These are phyloP conservation scores for Striga hermonthica DNA, from an alignment of 305 asterid genomes.

Conservation along the genomic window DNA sequence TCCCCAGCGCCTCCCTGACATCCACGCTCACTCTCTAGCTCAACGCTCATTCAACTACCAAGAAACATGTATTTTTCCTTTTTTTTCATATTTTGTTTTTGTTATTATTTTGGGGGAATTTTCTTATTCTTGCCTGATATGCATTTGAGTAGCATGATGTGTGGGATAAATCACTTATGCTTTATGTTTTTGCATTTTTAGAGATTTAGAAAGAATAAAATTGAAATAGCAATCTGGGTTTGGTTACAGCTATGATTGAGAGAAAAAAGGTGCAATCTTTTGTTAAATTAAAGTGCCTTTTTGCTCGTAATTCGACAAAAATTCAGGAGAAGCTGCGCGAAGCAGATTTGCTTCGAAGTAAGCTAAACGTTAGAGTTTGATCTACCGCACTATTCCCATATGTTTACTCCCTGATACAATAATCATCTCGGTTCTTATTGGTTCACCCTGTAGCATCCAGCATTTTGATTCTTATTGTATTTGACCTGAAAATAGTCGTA, in stretches of 20 bases:
- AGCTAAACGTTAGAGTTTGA: slow-evolving; percentile 42
- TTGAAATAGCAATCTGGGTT: too few relatives aligned
- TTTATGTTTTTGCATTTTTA: not conserved
- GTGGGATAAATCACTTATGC: not conserved
- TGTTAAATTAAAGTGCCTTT: slow-evolving; percentile 19
- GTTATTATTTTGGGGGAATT: not conserved
- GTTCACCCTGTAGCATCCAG: too few relatives aligned
- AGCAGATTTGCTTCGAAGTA: slow-evolving; percentile 58
- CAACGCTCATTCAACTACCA: slow-evolving; percentile 88
- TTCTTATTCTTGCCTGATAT: not conserved
- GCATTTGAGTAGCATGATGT: not conserved
- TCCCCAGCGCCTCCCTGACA: slow-evolving; percentile 85
- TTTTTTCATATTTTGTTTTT: not conserved
- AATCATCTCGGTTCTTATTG: slow-evolving; percentile 3
- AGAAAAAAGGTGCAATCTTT: not conserved
- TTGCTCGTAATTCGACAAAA: slow-evolving; percentile 35
- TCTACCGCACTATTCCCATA: slow-evolving; percentile 5
- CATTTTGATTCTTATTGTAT: too few relatives aligned
- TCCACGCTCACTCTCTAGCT: slow-evolving; percentile 95
- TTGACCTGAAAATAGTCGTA: too few relatives aligned
- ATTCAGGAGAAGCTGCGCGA: slow-evolving; percentile 71
- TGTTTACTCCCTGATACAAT: slow-evolving; percentile 3
- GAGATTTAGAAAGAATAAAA: too few relatives aligned
- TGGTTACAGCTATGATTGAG: too few relatives aligned
- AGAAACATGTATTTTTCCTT: slow-evolving; percentile 64